phyloP scores from a whole-genome alignment of 352 stramenopile genomes.

The Globisporangium rhizosaccharum region DNA sequence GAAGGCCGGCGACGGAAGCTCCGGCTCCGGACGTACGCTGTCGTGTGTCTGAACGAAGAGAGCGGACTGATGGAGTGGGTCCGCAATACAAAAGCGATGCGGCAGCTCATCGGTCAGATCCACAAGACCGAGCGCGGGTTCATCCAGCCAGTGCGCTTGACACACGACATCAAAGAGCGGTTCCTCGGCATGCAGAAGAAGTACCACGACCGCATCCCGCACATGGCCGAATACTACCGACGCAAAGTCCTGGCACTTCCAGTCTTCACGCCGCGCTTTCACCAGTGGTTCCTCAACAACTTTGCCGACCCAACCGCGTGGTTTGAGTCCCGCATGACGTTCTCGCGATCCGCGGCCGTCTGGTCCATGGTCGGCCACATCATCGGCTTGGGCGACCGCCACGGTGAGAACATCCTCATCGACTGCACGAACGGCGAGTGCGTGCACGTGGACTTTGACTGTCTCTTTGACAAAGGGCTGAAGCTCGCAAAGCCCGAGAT shows the following conservation, averaged over 20 bases:
- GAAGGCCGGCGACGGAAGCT: conserved; percentile 90
- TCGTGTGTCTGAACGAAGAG: conserved; percentile 99
- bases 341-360: conserved; percentile 86
- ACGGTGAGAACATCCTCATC: conserved; percentile 99
- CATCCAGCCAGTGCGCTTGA: conserved; percentile 72
- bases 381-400: conserved; percentile 90
- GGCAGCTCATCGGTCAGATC: conserved; percentile 81
- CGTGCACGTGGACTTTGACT: conserved; percentile 99
- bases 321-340: conserved; percentile 93
- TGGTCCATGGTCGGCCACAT: conserved; percentile 98
- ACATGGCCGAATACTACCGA: conserved; percentile 68
- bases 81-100: conserved; percentile 94
- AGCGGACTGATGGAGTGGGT: conserved; percentile 99
- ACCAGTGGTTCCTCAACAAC: conserved; percentile 99
- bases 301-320: conserved; percentile 97
- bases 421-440: conserved; percentile 96
- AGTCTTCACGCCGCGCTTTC: conserved; percentile 93
- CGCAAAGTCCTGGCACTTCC: conserved; percentile 54
- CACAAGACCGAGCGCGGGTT: conserved; percentile 84
- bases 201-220: conserved; percentile 70
- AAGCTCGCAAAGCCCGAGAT: conserved; percentile 95
- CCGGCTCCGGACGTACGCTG: conserved; percentile 96
- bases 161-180: conserved; percentile 77
- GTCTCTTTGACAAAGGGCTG: conserved; percentile 99
- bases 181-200: conserved; percentile 89